Conservation (phyloP, 805 yeast genomes). For the Blastobotrys muscicola region DNA sequence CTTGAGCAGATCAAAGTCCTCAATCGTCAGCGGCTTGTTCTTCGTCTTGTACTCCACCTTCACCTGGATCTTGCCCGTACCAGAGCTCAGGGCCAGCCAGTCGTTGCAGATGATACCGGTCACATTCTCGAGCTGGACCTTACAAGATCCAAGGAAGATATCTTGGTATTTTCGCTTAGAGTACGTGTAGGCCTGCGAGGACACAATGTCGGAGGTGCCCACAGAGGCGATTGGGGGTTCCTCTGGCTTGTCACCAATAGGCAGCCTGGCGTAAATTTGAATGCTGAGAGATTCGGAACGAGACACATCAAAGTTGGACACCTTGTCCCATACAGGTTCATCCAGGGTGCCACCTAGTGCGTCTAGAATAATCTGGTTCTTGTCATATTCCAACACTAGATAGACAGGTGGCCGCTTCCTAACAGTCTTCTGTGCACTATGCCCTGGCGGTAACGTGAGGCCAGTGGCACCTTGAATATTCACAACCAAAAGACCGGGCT, state of each 20-base stretch:
- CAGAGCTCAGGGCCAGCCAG: constrained; percentile 18
- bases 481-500: constrained; percentile 69
- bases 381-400: constrained; percentile 88
- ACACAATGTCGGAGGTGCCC: neutral
- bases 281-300: constrained; percentile 57
- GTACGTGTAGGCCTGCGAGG: neutral
- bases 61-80: constrained; percentile 33
- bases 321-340: constrained; percentile 76
- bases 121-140: constrained; percentile 32
- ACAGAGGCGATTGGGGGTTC: neutral
- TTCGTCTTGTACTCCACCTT: constrained; percentile 65
- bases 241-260: constrained; percentile 3
- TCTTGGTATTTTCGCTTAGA: constrained; percentile 40
- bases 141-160: constrained; percentile 64
- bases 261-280: constrained; percentile 72
- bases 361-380: constrained; percentile 80
- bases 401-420: constrained; percentile 49
- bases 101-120: constrained; percentile 11
- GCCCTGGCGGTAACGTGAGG: constrained; percentile 52
- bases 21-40: constrained; percentile 62
- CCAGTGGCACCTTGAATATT: constrained; percentile 64
- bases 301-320: constrained; percentile 83
- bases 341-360: constrained; percentile 76
- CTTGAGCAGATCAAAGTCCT: constrained; percentile 85
- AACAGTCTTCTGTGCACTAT: constrained; percentile 1